A percentile compares a stretch with the other conserved stretches of the same genome.
These are phyloP conservation scores for Eragrostis nindensis DNA, from an alignment of 176 grass and related monocot species.

Conservation along the genomic window DNA sequence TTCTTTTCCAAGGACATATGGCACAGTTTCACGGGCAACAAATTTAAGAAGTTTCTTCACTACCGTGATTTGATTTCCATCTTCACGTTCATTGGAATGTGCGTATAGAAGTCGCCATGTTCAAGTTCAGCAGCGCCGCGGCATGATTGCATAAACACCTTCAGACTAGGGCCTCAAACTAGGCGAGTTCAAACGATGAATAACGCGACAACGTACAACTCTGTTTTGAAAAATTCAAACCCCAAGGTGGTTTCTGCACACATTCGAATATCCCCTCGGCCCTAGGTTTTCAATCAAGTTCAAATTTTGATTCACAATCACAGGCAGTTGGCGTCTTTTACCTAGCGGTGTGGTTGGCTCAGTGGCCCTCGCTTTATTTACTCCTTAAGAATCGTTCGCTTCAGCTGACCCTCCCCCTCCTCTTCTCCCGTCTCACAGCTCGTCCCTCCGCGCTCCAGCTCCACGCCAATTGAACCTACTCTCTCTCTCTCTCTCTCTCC, in stretches of 20 bases:
- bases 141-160: background rate
- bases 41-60: no score
- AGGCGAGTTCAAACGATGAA: background rate
- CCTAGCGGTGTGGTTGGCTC: constrained; percentile 27
- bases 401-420: constrained; percentile 30
- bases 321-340: constrained; percentile 37
- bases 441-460: constrained; percentile 43
- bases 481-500: constrained; percentile 5
- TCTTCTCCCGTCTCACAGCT: no score
- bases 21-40: no score
- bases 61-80: no score
- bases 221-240: background rate
- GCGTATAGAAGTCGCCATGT: no score
- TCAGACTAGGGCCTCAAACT: background rate
- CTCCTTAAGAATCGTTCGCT: constrained; percentile 68
- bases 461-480: constrained; percentile 65
- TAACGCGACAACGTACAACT: background rate
- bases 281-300: background rate
- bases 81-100: no score
- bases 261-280: background rate
- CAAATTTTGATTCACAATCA: constrained; percentile 4
- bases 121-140: background rate
- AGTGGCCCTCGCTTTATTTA: constrained; percentile 65
- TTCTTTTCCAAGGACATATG: background rate
- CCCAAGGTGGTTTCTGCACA: no score